Evolutionary conservation across 2,329 filamentous ascomycete genomes (phyloP), one percentile per base, ranked within the genome.

Genomic region (Onygenales sp.): DNA sequence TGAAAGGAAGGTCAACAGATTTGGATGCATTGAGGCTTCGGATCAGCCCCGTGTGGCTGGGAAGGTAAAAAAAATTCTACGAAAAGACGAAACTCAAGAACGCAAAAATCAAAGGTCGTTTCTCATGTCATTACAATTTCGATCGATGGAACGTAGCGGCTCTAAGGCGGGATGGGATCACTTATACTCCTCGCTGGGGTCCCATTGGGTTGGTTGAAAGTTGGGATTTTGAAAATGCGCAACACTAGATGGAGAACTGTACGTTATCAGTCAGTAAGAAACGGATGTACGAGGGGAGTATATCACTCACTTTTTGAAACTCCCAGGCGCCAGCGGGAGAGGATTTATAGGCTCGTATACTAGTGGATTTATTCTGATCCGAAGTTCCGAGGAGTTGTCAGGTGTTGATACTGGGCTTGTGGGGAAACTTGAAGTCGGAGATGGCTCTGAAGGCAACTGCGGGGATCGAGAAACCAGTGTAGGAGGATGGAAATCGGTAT

Each of bases 151-250:
- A 39, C 6, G 32, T 11, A 40, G 46, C 46, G 31, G 6, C 5
- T 8, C 34, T 3, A 39, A 11, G 10, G 5, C 13, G 13, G n/a
- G 46, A 27, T 40, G 13, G n/a, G 46, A 27, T 40, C 40, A 49
- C 61, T 64, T 66, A 51, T 66, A 61, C 52, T 62, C 65, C 14
- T 73, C 69, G 48, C 64, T 65, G n/a, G 71, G 70, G 42, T 69
- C 69, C 67, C 69, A 75, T 54, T 74, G 70, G 36, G 70, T 69
- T 11, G 72, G 72, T 55, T 76, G 66, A 53, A 76, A 73, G 52
- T 75, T 65, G 34, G 68, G 62, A 56, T 76, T 71, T 52, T 71
- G 67, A 60, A 74, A 74, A 61, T 76, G 70, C 44, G 72, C 70
- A 56, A 72, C 69, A 57, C 74, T 72, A 63, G 71, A 69, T 7